Evolutionary conservation across 1,284 basidiomycete genomes (phyloP).

Genomic region (Tilletia walkeri): DNA sequence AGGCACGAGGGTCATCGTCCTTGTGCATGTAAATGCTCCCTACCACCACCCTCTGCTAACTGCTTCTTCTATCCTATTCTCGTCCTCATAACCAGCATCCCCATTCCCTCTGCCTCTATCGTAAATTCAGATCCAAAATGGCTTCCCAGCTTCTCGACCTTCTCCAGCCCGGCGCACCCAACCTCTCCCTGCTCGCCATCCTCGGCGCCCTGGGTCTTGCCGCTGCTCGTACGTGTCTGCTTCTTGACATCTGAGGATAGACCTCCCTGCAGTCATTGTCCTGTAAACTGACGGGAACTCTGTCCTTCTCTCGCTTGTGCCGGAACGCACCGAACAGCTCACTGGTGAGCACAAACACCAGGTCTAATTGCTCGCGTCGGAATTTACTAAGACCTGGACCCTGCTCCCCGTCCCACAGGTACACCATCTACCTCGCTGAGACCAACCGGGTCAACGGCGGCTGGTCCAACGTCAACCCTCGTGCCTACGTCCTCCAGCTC

Average conservation of each 20-base stretch:
- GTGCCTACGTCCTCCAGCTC: constrained; percentile 33
- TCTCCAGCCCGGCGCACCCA: constrained; percentile 7
- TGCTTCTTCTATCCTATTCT: too few species aligned
- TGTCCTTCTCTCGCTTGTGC: neutral
- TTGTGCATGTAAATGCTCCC: too few species aligned
- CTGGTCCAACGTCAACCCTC: constrained; percentile 46
- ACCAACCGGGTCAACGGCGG: constrained; percentile 40
- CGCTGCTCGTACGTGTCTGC: neutral
- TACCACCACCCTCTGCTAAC: too few species aligned
- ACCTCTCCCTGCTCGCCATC: constrained; percentile 10
- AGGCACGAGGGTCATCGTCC: too few species aligned
- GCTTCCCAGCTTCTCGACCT: neutral
- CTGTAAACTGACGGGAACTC: neutral
- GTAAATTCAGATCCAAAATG: too few species aligned
- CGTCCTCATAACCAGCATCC: too few species aligned
- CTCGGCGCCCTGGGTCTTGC: neutral
- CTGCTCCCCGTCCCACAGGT: constrained; percentile 31
- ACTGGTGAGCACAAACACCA: constrained; percentile 10
- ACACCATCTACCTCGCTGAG: constrained; percentile 40
- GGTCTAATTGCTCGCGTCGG: neutral
- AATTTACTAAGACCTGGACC: neutral
- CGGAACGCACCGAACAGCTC: neutral
- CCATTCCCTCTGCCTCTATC: too few species aligned
- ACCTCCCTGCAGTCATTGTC: too few species aligned
- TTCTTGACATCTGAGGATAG: too few species aligned